Evolutionary conservation across 75 land plant genomes (phyloP), one percentile per base, ranked within the genome.

Genomic region (Picea sitchensis): DNA sequence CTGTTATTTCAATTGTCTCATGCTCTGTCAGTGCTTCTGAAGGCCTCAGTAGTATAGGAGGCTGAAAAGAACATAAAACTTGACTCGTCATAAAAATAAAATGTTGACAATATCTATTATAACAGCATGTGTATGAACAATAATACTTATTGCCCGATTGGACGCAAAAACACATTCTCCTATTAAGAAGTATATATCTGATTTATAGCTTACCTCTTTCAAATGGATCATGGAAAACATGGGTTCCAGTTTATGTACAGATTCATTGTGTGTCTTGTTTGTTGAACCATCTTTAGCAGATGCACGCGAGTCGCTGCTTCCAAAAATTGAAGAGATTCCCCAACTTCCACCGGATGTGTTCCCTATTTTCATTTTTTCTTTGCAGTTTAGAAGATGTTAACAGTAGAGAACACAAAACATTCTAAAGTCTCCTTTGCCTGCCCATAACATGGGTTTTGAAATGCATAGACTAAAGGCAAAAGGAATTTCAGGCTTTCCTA

Each of bases 281-380:
- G 69, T 18, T 41, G 82, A 60, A 73, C 78, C 81, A 47, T 89
- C 91, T 62, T 80, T 84, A 38, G 83, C 51, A 78, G 84, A 67
- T 51, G 77, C 18, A 73, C 89, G 90, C 11, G 80, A 77, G 26
- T 89, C 97, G 74, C 68, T 83, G 41, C 80, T 76, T 36, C 92
- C 88, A 91, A 96, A 92, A 65, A 96, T 88, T 57, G 97, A 90
- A 72, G 97, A 86, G 71, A 94, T 88, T 2, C 93, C 92, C 95
- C 97, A 94, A 75, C 77, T 86, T 76, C 91, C 83, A 75, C 88
- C 84, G 81, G 83, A 32, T 34, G 80, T 21, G 65, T 17, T 78
- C 47, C 87, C 93, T 88, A 79, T 76, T 75, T 56, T 93, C n/a
- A n/a, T 23, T 47, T 47, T 47, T 44, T n/a, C 9, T 20, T 41